Evolutionary conservation across 139 green algal species (phyloP), one percentile per base, ranked within the genome.

Genomic region (Tetraselmis chui): DNA sequence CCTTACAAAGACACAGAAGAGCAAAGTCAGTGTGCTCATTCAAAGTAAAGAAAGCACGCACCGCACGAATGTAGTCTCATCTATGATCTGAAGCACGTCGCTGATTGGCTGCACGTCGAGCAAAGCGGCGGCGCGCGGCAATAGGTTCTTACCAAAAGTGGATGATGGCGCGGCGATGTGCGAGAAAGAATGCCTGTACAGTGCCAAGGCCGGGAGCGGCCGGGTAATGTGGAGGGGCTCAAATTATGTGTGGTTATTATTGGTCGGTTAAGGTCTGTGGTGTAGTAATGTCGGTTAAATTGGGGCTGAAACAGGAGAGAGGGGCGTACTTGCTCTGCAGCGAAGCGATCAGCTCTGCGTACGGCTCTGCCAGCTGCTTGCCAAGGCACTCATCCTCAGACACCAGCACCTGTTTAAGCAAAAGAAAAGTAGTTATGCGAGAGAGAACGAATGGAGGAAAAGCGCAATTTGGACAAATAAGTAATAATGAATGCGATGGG

Each of bases 51-150:
- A n/a, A 29, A 23, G 5, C n/a, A 77, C 29, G 30, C 58, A 89
- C 86, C 89, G 86, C 27, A 92, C 85, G 81, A 95, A 97, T 24
- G 91, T 96, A 84, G 2, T 25, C 24, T 80, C 82, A 30, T 86
- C 87, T 1, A 83, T 67, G 59, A 91, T 87, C 31, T 92, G 76
- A 1, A 91, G 76, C 0, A 97, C 93, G 76, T 98, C 95, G 26
- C 86, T 92, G 18, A 97, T 87, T 0, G 93, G 91, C 82, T 97
- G 89, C 25, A 89, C 85, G 74, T 90, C 90, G 79, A 97, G 86
- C 67, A 96, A 76, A 0, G 94, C 95, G 28, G 95, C 95, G n/a
- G 90, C 91, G 0, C 95, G 85, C 0, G 95, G 95, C 58, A 98
- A 80, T 31, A 98, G 30, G 83, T 96, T 94, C 30, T 93, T 91